These are phyloP conservation scores for Cadophora malorum DNA, from an alignment of 2,329 filamentous ascomycete species.

Conservation along the genomic window DNA sequence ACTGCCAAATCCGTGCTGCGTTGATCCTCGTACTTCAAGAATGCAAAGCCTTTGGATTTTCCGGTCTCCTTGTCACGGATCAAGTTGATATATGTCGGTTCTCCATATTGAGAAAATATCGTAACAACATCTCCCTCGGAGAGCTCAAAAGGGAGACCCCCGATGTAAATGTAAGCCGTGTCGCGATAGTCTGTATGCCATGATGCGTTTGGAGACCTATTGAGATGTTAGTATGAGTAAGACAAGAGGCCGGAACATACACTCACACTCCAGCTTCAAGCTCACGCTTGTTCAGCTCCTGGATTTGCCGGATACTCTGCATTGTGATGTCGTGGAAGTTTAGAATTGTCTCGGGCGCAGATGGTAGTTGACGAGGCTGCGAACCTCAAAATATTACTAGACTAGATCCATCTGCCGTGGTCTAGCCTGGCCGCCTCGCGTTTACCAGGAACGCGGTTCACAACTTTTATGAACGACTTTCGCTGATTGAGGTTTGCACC, in stretches of 20 bases:
- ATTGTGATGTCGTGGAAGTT: constrained; percentile 56
- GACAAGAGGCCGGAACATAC: background rate
- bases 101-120: constrained; percentile 96
- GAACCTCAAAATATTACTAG: constrained; percentile 10
- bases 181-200: constrained; percentile 99
- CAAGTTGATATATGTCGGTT: constrained; percentile 91
- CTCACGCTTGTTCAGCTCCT: constrained; percentile 92
- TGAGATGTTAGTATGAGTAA: constrained; percentile 26
- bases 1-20: constrained; percentile 94
- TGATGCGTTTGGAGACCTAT: constrained; percentile 81
- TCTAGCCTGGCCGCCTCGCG: constrained; percentile 29
- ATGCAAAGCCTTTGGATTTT: constrained; percentile 92
- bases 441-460: constrained; percentile 25
- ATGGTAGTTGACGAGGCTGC: constrained; percentile 25
- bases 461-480: constrained; percentile 33
- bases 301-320: constrained; percentile 93
- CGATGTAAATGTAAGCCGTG: constrained; percentile 96
- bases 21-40: constrained; percentile 98
- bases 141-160: constrained; percentile 88
- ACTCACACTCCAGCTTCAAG: constrained; percentile 84
- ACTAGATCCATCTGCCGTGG: background rate
- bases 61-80: constrained; percentile 95
- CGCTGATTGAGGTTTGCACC: background rate
- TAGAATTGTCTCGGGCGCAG: constrained; percentile 15
- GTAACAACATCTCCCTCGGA: constrained; percentile 95